phyloP scores from a whole-genome alignment of 2,329 filamentous ascomycete genomes.

The Colletotrichum orbiculare region DNA sequence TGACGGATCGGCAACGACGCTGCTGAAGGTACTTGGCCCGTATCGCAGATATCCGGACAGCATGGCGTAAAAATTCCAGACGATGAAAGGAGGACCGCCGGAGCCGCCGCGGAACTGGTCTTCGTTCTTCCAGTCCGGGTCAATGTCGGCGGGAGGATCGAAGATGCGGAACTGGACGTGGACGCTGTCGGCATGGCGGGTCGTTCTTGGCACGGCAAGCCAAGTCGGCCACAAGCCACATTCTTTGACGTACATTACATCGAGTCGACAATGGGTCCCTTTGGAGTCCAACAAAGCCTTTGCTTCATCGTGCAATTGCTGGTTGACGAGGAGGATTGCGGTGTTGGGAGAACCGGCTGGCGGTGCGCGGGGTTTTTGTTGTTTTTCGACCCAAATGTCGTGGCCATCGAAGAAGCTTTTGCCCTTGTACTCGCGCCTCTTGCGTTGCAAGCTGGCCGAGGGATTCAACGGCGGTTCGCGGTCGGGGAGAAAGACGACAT shows the following conservation, averaged over 20 bases:
- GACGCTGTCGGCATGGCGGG: slow-evolving; percentile 32
- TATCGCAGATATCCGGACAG: slow-evolving; percentile 35
- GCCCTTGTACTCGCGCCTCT: slow-evolving; percentile 36
- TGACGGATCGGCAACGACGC: slow-evolving; percentile 25
- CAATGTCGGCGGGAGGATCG: slow-evolving; percentile 35
- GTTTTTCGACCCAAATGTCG: slow-evolving; percentile 36
- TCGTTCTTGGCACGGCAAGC: slow-evolving; percentile 36
- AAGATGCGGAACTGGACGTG: slow-evolving; percentile 38
- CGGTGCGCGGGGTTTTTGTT: slow-evolving; percentile 10
- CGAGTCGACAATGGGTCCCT: slow-evolving; percentile 33
- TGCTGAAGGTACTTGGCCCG: slow-evolving; percentile 34
- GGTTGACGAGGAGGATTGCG: slow-evolving; percentile 36
- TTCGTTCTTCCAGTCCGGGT: slow-evolving; percentile 37
- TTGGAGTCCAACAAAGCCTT: slow-evolving; percentile 29
- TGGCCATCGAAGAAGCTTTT: slow-evolving; percentile 35
- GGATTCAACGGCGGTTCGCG: slow-evolving; percentile 28
- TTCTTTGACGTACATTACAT: slow-evolving; percentile 39
- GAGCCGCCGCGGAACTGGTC: slow-evolving; percentile 35
- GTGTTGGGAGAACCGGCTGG: slow-evolving; percentile 32
- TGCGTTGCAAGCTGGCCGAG: slow-evolving; percentile 33
- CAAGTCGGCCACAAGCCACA: slow-evolving; percentile 39
- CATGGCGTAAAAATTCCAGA: slow-evolving; percentile 38
- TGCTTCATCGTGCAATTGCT: slow-evolving; percentile 36
- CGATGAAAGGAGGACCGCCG: slow-evolving; percentile 35
- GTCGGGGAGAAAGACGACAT: slow-evolving; percentile 33